These are phyloP conservation scores for Lolium rigidum DNA, from an alignment of 176 grass and related monocot genomes.

Conservation along the genomic window DNA sequence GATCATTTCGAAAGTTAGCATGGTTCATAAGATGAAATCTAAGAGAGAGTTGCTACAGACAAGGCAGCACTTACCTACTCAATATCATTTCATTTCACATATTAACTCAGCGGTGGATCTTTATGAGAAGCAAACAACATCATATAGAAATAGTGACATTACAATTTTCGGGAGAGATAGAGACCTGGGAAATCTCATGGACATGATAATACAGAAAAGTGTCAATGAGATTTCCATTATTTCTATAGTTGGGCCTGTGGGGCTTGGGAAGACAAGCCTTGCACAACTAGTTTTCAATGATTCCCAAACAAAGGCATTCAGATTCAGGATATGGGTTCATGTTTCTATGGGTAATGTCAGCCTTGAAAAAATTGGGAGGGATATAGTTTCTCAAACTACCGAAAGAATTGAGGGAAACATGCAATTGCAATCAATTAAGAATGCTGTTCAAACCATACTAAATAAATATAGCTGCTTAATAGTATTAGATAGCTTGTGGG, in stretches of 20 bases:
- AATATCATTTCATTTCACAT: conserved; percentile 50
- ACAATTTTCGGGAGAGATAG: conserved; percentile 40
- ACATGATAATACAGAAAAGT: conserved; percentile 26
- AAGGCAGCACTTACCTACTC: conserved; percentile 41
- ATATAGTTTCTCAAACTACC: conserved; percentile 47
- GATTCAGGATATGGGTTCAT: conserved; percentile 57
- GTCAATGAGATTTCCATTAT: conserved; percentile 43
- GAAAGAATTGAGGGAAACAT: conserved; percentile 46
- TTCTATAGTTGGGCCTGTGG: conserved; percentile 54
- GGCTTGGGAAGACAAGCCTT: conserved; percentile 60
- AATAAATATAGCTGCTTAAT: conserved; percentile 47
- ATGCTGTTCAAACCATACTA: conserved; percentile 40
- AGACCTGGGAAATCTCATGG: conserved; percentile 38
- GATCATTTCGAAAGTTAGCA: conserved; percentile 45
- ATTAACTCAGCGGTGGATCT: conserved; percentile 42
- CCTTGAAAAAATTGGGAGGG: conserved; percentile 50
- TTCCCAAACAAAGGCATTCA: conserved; percentile 40
- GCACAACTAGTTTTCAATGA: conserved; percentile 57
- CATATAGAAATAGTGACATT: conserved; percentile 46
- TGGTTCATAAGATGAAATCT: conserved; percentile 65
- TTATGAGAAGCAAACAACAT: conserved; percentile 51
- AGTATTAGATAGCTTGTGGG: conserved; percentile 52
- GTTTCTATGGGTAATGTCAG: conserved; percentile 56
- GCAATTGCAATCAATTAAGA: conserved; percentile 53
- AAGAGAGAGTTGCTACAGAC: conserved; percentile 47